A percentile compares a stretch with the other conserved stretches of the same genome.
phyloP scores from a whole-genome alignment of 2,329 filamentous ascomycete genomes.

The Plectosphaerella sp. region DNA sequence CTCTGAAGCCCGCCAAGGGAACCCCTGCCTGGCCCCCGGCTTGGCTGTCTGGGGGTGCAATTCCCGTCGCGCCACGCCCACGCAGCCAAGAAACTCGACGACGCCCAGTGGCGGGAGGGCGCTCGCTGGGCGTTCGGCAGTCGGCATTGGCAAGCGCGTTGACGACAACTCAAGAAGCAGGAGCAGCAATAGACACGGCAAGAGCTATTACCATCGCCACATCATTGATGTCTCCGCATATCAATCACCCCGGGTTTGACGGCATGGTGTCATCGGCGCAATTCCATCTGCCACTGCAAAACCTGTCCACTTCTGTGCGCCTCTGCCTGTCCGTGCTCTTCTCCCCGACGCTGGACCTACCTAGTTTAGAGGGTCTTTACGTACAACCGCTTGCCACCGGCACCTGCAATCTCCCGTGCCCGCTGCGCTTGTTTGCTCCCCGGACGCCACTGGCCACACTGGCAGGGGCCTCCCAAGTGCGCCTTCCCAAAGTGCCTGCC shows the following conservation, averaged over 20 bases:
- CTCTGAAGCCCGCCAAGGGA: neutral
- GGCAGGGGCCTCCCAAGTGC: too few relatives aligned
- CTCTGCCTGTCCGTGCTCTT: too few relatives aligned
- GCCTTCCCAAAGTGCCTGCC: too few relatives aligned
- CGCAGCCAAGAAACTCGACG: neutral
- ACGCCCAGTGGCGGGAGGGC: neutral
- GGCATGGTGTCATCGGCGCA: neutral
- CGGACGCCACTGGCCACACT: neutral
- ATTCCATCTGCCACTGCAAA: neutral
- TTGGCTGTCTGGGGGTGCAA: neutral
- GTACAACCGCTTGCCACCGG: neutral
- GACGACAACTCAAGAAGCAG: neutral
- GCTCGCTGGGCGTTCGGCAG: neutral
- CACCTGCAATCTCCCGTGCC: neutral
- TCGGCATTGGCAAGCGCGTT: neutral
- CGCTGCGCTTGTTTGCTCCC: neutral
- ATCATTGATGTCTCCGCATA: neutral
- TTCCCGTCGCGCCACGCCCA: neutral
- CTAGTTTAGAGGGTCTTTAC: neutral
- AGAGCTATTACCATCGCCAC: too few relatives aligned
- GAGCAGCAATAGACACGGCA: neutral
- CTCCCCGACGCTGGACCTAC: too few relatives aligned
- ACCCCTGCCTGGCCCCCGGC: neutral
- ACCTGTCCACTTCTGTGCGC: neutral
- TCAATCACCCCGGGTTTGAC: neutral